Percentiles rank a stretch among this genome's conserved stretches.
These are phyloP conservation scores for Phytophthora rubi DNA, from an alignment of 352 stramenopile species.

Conservation along the genomic window DNA sequence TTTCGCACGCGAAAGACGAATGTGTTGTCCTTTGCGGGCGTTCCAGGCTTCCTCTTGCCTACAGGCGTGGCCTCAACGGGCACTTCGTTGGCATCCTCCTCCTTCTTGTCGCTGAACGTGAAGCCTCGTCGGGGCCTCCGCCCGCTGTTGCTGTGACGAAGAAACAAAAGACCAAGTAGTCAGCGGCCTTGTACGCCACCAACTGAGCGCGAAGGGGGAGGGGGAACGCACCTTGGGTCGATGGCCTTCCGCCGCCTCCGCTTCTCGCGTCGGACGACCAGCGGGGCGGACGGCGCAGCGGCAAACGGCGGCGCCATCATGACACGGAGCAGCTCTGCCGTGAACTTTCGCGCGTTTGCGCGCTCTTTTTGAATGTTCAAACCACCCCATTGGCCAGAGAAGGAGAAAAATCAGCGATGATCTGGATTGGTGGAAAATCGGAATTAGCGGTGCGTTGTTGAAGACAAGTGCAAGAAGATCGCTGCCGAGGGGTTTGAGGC, in stretches of 20 bases:
- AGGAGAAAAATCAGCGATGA: conserved; percentile 17
- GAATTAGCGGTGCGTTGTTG: neutral
- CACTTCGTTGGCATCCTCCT: conserved; percentile 13
- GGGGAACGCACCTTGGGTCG: conserved; percentile 37
- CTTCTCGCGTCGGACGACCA: conserved; percentile 70
- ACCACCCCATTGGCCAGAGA: conserved; percentile 28
- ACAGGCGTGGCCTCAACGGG: conserved; percentile 40
- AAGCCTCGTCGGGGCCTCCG: conserved; percentile 56
- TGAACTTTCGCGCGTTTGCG: conserved; percentile 30
- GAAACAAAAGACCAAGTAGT: conserved; percentile 16
- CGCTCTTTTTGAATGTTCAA: conserved; percentile 38
- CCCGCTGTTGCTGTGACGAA: conserved; percentile 20
- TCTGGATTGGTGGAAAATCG: conserved; percentile 10
- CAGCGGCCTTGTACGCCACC: too few species aligned
- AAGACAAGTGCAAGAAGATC: too few species aligned
- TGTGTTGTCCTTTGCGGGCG: conserved; percentile 34
- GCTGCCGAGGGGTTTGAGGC: too few species aligned
- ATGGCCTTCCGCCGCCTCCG: conserved; percentile 47
- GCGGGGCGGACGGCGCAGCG: conserved; percentile 44
- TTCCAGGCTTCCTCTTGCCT: conserved; percentile 24
- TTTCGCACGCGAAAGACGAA: conserved; percentile 71
- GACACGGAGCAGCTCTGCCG: neutral
- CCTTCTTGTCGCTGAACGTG: conserved; percentile 58
- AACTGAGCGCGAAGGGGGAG: neutral
- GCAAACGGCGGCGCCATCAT: conserved; percentile 45